Percentiles rank a stretch among this genome's conserved stretches.
phyloP scores from a whole-genome alignment of 2,329 filamentous ascomycete genomes.

The Grosmannia clavigera region DNA sequence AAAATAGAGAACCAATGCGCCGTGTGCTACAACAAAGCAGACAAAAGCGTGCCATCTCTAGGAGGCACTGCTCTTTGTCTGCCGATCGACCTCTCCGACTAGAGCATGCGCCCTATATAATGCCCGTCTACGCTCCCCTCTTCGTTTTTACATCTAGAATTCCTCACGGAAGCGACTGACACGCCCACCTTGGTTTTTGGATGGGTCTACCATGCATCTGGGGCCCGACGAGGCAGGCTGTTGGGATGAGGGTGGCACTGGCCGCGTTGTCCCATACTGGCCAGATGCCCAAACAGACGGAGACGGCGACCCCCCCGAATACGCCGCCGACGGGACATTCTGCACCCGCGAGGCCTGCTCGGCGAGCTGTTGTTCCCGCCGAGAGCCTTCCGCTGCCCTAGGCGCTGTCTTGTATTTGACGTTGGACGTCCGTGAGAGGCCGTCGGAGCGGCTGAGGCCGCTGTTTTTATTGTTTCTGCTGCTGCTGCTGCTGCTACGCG shows the following conservation, averaged over 20 bases:
- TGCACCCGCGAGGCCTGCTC: not conserved
- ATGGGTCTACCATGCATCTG: not conserved
- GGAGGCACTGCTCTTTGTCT: not conserved
- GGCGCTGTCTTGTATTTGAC: not conserved
- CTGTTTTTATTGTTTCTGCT: not conserved
- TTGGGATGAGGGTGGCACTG: not conserved
- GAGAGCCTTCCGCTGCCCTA: not conserved
- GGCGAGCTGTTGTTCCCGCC: not conserved
- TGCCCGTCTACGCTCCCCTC: not conserved
- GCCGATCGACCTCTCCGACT: not conserved
- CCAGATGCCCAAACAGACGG: not conserved
- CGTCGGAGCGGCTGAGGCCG: not conserved
- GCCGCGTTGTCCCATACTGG: not conserved
- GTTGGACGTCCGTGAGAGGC: not conserved
- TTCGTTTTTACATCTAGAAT: not conserved
- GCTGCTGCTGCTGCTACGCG: not conserved
- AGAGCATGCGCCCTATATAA: not conserved
- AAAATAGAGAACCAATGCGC: not conserved
- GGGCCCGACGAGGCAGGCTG: not conserved
- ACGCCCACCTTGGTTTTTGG: not conserved
- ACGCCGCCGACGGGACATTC: not conserved
- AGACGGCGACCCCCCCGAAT: not conserved
- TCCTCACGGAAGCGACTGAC: slow-evolving; percentile 2
- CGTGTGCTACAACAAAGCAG: not conserved
- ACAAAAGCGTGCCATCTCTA: not conserved